Percentiles rank a stretch among this genome's conserved stretches.
Evolutionary conservation across 2,329 filamentous ascomycete genomes (phyloP).

Genomic region (Fusarium zealandicum): DNA sequence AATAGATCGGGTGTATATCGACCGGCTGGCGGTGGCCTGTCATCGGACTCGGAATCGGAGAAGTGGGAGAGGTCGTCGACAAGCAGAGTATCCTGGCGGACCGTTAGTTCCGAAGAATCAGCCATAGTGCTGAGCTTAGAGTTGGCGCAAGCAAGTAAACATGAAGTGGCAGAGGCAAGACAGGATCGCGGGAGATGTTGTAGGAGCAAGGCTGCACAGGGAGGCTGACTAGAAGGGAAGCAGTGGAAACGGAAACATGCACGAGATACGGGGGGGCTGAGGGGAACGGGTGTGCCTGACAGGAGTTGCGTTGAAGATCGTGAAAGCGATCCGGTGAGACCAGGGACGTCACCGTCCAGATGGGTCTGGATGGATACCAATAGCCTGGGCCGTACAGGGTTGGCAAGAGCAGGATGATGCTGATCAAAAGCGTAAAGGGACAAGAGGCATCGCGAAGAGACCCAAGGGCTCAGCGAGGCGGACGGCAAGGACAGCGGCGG

Average conservation of each 20-base stretch:
- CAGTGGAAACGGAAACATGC: slow-evolving; percentile 9
- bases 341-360: slow-evolving; percentile 39
- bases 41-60: slow-evolving; percentile 56
- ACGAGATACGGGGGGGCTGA: slow-evolving; percentile 24
- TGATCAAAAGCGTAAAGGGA: slow-evolving; percentile 28
- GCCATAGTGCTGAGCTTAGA: slow-evolving; percentile 36
- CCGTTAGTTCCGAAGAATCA: slow-evolving; percentile 43
- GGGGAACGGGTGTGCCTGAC: slow-evolving; percentile 21
- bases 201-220: slow-evolving; percentile 21
- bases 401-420: slow-evolving; percentile 14
- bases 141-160: slow-evolving; percentile 18
- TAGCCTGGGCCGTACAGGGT: slow-evolving; percentile 22
- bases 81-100: slow-evolving; percentile 41
- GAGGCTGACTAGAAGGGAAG: slow-evolving; percentile 29
- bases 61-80: slow-evolving; percentile 48
- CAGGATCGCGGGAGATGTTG: slow-evolving; percentile 8
- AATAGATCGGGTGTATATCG: slow-evolving; percentile 55
- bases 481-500: slow-evolving; percentile 33
- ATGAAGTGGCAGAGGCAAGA: slow-evolving; percentile 19
- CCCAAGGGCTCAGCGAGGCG: slow-evolving; percentile 14
- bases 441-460: slow-evolving; percentile 13
- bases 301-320: slow-evolving; percentile 38
- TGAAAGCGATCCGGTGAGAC: slow-evolving; percentile 38
- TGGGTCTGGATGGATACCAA: slow-evolving; percentile 35
- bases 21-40: slow-evolving; percentile 43